Percentiles rank a stretch among this genome's conserved stretches.
These are phyloP conservation scores for Candida glaebosa DNA, from an alignment of 805 yeast genomes.

Conservation along the genomic window DNA sequence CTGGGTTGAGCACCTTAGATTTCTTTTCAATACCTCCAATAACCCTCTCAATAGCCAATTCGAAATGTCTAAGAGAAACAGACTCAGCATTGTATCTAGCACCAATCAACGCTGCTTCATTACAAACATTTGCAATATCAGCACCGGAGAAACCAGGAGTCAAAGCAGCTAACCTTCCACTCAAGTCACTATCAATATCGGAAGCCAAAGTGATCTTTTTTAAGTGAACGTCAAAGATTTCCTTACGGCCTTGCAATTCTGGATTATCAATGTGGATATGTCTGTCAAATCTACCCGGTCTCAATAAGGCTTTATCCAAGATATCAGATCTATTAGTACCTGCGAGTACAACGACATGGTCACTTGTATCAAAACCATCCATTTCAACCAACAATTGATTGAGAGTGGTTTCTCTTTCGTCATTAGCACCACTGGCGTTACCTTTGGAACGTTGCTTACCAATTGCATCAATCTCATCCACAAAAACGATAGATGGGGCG, in stretches of 20 bases:
- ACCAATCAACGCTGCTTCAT: constrained; percentile 96
- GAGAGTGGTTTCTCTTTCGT: constrained; percentile 94
- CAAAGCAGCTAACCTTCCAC: constrained; percentile 88
- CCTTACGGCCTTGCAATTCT: constrained; percentile 91
- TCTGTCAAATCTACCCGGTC: constrained; percentile 98
- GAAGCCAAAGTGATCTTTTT: constrained; percentile 59
- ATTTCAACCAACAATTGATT: constrained; percentile 95
- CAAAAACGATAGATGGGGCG: constrained; percentile 95
- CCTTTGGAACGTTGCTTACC: constrained; percentile 87
- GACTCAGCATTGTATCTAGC: constrained; percentile 75
- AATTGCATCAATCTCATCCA: constrained; percentile 99
- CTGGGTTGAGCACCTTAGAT: constrained; percentile 74
- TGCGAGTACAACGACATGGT: constrained; percentile 94
- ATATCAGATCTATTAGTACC: constrained; percentile 97
- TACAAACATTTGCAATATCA: constrained; percentile 94
- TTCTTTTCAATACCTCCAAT: constrained; percentile 95
- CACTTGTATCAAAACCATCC: constrained; percentile 93
- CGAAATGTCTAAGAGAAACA: constrained; percentile 80
- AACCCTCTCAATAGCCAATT: constrained; percentile 94
- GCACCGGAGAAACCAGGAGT: constrained; percentile 99
- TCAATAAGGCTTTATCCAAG: constrained; percentile 84
- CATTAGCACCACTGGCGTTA: constrained; percentile 76
- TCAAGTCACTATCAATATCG: constrained; percentile 47
- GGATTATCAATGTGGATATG: constrained; percentile 91
- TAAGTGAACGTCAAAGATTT: constrained; percentile 85